Evolutionary conservation across 495 filamentous ascomycete species (phyloP), one percentile per base, ranked within the genome.

Genomic region (Pseudomonodictys pantanalensis): DNA sequence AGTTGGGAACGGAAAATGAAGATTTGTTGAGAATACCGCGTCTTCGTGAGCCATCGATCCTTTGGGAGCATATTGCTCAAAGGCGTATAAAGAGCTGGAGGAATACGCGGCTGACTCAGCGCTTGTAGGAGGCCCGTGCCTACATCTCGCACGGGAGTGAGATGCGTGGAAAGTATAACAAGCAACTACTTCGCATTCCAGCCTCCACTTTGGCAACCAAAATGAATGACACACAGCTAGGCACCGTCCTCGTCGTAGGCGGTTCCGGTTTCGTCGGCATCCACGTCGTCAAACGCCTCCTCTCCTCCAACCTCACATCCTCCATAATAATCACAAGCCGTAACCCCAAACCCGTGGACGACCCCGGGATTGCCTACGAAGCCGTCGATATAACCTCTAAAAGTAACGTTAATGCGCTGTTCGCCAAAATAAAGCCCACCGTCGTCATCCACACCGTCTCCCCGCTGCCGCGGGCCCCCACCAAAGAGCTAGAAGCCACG

Each of bases 241-340:
- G 12, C 3, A 47, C 18, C 52, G 83, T 84, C 58, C 75, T 87
- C 59, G 83, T 89, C 54, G 82, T 85, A 60, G 86, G 86, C 60
- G 86, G 86, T 54, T 86, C 83, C 66, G 85, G 86, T 58, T 89
- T 87, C 75, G 79, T 89, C 11, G 86, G 86, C 68, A 81, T 82
- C 66, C 83, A 87, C 73, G 80, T 89, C 57, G 86, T 87, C 58
- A 75, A 80, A 67, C 70, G 79, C 46, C 77, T 87, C 33, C 73
- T 82, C 60, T 71, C 76, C 60, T 74, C 79, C 18, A 23, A 50
- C 47, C 20, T n/a, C 29, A 33, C 48, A n/a, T 41, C 28, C 4
- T 24, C 43, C 41, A 48, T 72, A 20, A 33, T 56, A 15, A 63
- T 70, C 47, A 43, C 64, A 22, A 67, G 60, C 39, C 64, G 65